A percentile compares a stretch with the other conserved stretches of the same genome.
phyloP scores from a whole-genome alignment of 768 basidiomycete genomes.

The Amyloporia xantha region DNA sequence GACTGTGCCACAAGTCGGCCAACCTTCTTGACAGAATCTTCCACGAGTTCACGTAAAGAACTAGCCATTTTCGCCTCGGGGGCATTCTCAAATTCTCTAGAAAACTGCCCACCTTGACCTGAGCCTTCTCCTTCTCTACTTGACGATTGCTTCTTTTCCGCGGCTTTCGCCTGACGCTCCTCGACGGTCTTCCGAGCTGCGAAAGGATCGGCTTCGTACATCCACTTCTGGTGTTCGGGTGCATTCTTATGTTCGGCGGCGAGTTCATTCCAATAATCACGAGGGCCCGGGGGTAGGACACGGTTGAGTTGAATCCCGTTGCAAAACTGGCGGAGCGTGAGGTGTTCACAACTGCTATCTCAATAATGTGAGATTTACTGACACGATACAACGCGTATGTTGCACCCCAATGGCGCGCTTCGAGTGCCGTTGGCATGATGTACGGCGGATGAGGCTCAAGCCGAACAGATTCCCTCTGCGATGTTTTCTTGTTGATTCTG shows the following conservation, averaged over 20 bases:
- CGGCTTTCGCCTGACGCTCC: slow-evolving; percentile 53
- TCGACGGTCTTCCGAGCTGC: slow-evolving; percentile 61
- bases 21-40: slow-evolving; percentile 75
- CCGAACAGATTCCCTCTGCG: slow-evolving; percentile 59
- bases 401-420: slow-evolving; percentile 90
- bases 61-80: slow-evolving; percentile 84
- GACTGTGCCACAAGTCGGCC: slow-evolving; percentile 7
- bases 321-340: slow-evolving; percentile 47
- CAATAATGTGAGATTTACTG: slow-evolving; percentile 27
- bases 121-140: slow-evolving; percentile 11
- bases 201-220: slow-evolving; percentile 86
- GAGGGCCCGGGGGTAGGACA: slow-evolving; percentile 75
- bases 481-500: slow-evolving; percentile 63
- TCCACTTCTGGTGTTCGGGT: slow-evolving; percentile 73
- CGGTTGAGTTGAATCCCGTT: slow-evolving; percentile 68
- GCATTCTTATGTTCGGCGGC: slow-evolving; percentile 60
- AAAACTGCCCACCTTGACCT: slow-evolving; percentile 9
- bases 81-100: slow-evolving; percentile 37
- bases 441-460: slow-evolving; percentile 73
- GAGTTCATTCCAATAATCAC: slow-evolving; percentile 83
- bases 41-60: slow-evolving; percentile 69
- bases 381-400: slow-evolving; percentile 85
- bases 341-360: slow-evolving; percentile 11
- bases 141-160: slow-evolving; percentile 36
- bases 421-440: slow-evolving; percentile 55